Evolutionary conservation across 805 yeast genomes (phyloP).

Genomic region (Dipodascus albidus): DNA sequence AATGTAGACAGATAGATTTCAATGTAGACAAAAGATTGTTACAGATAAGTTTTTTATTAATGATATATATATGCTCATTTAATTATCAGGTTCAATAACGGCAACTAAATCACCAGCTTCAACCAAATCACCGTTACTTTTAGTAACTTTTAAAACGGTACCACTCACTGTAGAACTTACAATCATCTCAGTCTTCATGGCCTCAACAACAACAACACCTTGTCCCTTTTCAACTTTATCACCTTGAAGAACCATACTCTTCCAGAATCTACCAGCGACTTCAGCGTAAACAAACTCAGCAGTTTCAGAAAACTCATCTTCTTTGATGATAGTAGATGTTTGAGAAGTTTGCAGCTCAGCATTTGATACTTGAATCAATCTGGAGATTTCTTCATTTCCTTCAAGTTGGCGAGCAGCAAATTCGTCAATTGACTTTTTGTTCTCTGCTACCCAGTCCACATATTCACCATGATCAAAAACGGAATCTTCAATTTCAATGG

Average conservation of each 20-base stretch:
- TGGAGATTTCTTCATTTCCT: conserved; percentile 74
- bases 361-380: conserved; percentile 69
- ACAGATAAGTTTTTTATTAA: too few species aligned
- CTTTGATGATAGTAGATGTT: conserved; percentile 26
- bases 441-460: conserved; percentile 62
- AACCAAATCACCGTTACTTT: conserved; percentile 88
- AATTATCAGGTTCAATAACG: conserved; percentile 40
- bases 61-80: not conserved
- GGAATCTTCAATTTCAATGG: conserved; percentile 61
- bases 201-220: conserved; percentile 82
- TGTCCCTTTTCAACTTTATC: conserved; percentile 64
- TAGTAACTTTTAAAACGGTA: conserved; percentile 32
- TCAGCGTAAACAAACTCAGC: conserved; percentile 86
- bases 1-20: conserved; percentile 8
- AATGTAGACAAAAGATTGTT: too few species aligned
- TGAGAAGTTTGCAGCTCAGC: conserved; percentile 48
- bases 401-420: conserved; percentile 68
- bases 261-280: conserved; percentile 95
- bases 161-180: conserved; percentile 49
- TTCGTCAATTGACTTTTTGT: conserved; percentile 55
- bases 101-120: conserved; percentile 95
- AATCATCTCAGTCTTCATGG: conserved; percentile 97
- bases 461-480: conserved; percentile 78
- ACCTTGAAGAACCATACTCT: conserved; percentile 70
- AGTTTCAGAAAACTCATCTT: conserved; percentile 57